Evolutionary conservation across 2,329 filamentous ascomycete species (phyloP), one percentile per base, ranked within the genome.

Genomic region (Piedraia hortae): DNA sequence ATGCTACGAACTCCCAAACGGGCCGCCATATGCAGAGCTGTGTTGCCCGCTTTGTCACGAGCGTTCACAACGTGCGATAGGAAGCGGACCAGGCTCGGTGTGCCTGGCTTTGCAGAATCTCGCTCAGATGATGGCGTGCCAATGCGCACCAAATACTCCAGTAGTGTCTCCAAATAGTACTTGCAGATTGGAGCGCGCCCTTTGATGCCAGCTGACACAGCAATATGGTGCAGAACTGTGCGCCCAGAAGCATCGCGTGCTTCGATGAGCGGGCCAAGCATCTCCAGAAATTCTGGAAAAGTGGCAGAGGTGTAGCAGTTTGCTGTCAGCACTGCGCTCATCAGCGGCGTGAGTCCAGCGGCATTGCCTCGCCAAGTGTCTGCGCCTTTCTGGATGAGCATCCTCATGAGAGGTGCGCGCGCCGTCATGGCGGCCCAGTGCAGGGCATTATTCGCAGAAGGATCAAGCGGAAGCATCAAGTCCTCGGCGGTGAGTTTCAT

Each of bases 31-130:
- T 91, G 91, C 10, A 97, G 54, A 0, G 85, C 85, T 0, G 85
- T 97, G 39, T 97, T 89, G 1, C 85, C 85, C 15, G 73, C 72
- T 36, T 80, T 78, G 44, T 97, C 85, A 36, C 82, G 73, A 0
- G 80, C 71, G 36, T 97, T 93, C 28, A 97, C 82, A 43, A 97
- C 88, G 40, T 93, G 80, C 21, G 72, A 75, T 62, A 97, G 88
- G 47, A 97, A 97, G 16, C 77, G 67, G 14, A 75, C 80, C 23
- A 97, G 59, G 12, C 72, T 75, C 46, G 93, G 88, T 30, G 60
- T 74, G 24, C 62, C 71, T n/a, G 12, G 25, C 28, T 42, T 18
- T 34, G 34, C 23, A 34, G 31, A n/a, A 38, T 34, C 23, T 38
- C 36, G 19, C 33, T 38, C 7, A 31, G 30, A 4, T 19, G 36